Base-by-base conservation (phyloP, 495 filamentous ascomycete genomes). In the Talaromyces liani region DNA sequence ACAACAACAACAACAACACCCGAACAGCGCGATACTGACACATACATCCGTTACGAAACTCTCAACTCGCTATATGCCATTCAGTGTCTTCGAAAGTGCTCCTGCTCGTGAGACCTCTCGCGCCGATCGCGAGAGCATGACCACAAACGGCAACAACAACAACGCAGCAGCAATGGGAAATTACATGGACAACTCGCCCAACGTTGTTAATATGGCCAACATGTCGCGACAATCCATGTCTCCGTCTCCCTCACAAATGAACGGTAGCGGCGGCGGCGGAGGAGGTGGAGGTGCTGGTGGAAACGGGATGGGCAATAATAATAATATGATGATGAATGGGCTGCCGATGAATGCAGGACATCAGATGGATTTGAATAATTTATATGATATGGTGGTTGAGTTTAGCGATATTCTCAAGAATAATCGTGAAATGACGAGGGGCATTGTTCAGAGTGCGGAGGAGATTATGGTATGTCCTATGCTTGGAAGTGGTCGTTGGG, bases 281-380 rank as follows among this genome's bases (percentile, higher is more conserved):
- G 85, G 81, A 47, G 24, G 24, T 6, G 51, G 51, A 22, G 51
- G n/a, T 51, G 45, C 2, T 55, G 53, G 53, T 29, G 53, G 22
- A 22, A 56, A 25, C 27, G 45, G 18, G n/a, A 29, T 62, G 27
- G 60, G 60, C n/a, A 62, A 53, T 41, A 62, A 36, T 36, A 58
- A 47, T 36, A 55, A 55, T 55, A 55, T 55, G 51, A 76, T 83
- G 72, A 84, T 84, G 64, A 70, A 78, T 18, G 74, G 71, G 22
- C 71, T 85, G 58, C 87, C 89, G 20, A 87, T 88, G 70, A 88
- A 87, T 62, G 90, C 90, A 24, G 91, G 91, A 20, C 90, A 93
- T 68, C 89, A 93, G 76, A 89, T 90, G 77, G 91, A 96, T 71
- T 84, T 94, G 64, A 91, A 92, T 69, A 88, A 91, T 71, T 84